These are phyloP conservation scores for Epicoccum nigrum DNA, from an alignment of 2,329 filamentous ascomycete species.

Conservation along the genomic window DNA sequence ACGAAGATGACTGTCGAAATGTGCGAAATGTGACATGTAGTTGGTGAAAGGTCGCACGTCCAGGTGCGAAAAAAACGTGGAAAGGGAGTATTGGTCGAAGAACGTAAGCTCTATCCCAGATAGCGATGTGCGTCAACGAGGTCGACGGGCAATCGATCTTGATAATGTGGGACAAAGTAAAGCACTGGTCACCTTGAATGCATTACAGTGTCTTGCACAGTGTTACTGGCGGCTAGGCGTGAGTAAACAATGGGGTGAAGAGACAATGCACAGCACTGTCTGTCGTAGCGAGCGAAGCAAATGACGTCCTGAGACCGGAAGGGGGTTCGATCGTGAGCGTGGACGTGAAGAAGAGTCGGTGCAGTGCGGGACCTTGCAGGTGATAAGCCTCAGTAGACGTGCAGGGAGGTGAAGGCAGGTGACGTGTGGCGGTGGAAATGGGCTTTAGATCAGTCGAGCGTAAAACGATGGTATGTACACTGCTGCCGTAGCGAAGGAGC, in stretches of 20 bases:
- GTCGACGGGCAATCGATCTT: constrained; percentile 21
- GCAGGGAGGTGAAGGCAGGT: constrained; percentile 14
- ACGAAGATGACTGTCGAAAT: constrained; percentile 12
- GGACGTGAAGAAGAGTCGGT: constrained; percentile 13
- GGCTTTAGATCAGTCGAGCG: constrained; percentile 15
- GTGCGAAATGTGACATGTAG: constrained; percentile 15
- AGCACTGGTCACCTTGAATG: constrained; percentile 35
- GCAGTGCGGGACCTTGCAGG: constrained; percentile 8
- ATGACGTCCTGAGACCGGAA: constrained; percentile 13
- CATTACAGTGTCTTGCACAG: constrained; percentile 34
- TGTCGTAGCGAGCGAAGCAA: constrained; percentile 10
- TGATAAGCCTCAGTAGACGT: constrained; percentile 16
- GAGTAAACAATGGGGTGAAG: constrained; percentile 10
- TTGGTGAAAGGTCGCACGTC: constrained; percentile 19
- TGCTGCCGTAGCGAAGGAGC: constrained; percentile 45
- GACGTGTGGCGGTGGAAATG: constrained; percentile 17
- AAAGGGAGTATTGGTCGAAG: constrained; percentile 14
- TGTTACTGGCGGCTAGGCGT: constrained; percentile 5
- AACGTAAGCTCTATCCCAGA: constrained; percentile 25
- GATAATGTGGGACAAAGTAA: constrained; percentile 30
- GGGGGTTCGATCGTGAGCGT: constrained; percentile 4
- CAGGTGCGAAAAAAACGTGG: constrained; percentile 18
- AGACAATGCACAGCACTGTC: constrained; percentile 31
- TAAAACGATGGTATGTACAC: constrained; percentile 23
- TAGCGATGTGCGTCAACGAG: constrained; percentile 18